phyloP scores from a whole-genome alignment of 2,329 filamentous ascomycete genomes.

The Penicillium sp. region DNA sequence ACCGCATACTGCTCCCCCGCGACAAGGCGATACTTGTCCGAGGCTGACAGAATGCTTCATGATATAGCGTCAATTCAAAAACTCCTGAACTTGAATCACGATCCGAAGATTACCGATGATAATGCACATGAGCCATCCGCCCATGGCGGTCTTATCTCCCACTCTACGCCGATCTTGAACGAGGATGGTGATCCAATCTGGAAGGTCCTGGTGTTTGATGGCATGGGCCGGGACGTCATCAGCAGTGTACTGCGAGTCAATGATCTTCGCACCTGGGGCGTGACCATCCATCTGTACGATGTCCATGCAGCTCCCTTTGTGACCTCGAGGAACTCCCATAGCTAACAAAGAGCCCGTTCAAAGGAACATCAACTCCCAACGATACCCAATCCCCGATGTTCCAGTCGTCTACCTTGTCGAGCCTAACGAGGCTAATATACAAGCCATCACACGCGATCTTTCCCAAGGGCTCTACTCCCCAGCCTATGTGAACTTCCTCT shows the following conservation, averaged over 20 bases:
- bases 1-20: constrained; percentile 4
- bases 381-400: constrained; percentile 93
- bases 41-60: constrained; percentile 5
- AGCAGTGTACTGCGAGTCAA: constrained; percentile 94
- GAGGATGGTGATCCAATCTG: constrained; percentile 90
- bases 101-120: constrained; percentile 55
- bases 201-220: constrained; percentile 97
- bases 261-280: constrained; percentile 89
- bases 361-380: constrained; percentile 76
- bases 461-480: constrained; percentile 86
- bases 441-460: constrained; percentile 81
- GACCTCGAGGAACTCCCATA: not conserved
- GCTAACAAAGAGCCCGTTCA: constrained; percentile 21
- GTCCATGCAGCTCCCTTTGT: constrained; percentile 23
- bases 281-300: constrained; percentile 86
- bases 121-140: constrained; percentile 63
- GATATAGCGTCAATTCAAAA: constrained; percentile 82
- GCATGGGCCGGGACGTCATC: constrained; percentile 88
- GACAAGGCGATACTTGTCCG: not conserved
- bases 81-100: constrained; percentile 91
- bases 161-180: constrained; percentile 78
- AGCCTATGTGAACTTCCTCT: constrained; percentile 95
- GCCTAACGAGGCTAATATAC: constrained; percentile 77
- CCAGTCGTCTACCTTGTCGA: constrained; percentile 96
- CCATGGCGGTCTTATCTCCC: constrained; percentile 63